Conservation (phyloP, 2,329 filamentous ascomycete species). For the Canariomyces notabilis region DNA sequence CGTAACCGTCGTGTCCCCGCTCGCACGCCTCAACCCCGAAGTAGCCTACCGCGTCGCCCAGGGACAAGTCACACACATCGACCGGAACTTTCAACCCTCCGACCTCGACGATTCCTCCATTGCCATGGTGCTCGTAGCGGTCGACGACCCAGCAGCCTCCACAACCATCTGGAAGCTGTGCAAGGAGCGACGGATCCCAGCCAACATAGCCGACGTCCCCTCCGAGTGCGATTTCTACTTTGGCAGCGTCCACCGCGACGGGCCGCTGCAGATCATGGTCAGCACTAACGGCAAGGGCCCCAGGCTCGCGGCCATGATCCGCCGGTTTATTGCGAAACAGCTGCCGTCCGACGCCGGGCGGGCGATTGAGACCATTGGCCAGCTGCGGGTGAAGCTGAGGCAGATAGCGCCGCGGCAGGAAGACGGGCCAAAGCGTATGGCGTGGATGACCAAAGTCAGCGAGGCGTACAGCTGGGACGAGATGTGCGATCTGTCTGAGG, state of each 20-base stretch:
- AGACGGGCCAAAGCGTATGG: constrained; percentile 83
- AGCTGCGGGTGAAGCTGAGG: constrained; percentile 72
- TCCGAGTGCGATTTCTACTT: constrained; percentile 99
- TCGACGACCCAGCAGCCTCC: constrained; percentile 91
- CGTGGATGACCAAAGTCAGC: constrained; percentile 92
- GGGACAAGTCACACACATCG: constrained; percentile 71
- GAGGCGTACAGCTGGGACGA: constrained; percentile 82
- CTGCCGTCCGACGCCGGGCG: constrained; percentile 76
- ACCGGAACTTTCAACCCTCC: constrained; percentile 78
- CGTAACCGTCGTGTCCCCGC: constrained; percentile 79
- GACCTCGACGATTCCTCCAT: constrained; percentile 74
- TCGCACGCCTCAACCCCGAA: constrained; percentile 77
- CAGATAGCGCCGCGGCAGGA: constrained; percentile 66
- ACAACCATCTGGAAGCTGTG: constrained; percentile 89
- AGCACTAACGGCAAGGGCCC: constrained; percentile 97
- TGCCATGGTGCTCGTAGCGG: constrained; percentile 89
- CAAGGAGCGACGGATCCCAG: constrained; percentile 75
- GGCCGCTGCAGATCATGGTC: constrained; percentile 96
- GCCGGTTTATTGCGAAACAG: constrained; percentile 70
- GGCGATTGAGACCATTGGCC: constrained; percentile 80
- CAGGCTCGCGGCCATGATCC: constrained; percentile 78
- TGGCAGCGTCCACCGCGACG: constrained; percentile 89
- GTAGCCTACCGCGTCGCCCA: constrained; percentile 75
- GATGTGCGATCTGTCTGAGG: constrained; percentile 73
- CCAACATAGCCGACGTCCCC: constrained; percentile 95